These are phyloP conservation scores for Candida rishiriensis DNA, from an alignment of 805 yeast species.

Conservation along the genomic window DNA sequence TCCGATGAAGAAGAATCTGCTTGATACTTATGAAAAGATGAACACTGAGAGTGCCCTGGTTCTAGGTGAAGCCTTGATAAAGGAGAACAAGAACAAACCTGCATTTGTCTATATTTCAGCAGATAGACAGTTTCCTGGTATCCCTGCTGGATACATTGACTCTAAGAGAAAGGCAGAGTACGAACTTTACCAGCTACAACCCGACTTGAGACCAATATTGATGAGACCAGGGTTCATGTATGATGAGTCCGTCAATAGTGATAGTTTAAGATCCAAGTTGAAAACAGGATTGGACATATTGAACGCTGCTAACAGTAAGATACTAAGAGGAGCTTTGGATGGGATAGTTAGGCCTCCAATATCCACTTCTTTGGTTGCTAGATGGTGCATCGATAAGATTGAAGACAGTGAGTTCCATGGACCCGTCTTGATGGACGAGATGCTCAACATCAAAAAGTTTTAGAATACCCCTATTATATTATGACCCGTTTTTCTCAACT, in stretches of 20 bases:
- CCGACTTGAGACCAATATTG: conserved; percentile 56
- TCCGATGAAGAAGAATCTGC: conserved; percentile 50
- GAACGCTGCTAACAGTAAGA: conserved; percentile 37
- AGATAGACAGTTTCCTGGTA: conserved; percentile 60
- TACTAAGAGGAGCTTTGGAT: conserved; percentile 42
- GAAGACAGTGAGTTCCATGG: conserved; percentile 50
- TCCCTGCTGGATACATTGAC: conserved; percentile 66
- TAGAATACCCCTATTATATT: too few relatives aligned
- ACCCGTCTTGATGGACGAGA: conserved; percentile 53
- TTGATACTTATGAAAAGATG: conserved; percentile 53
- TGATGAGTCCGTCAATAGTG: conserved; percentile 39
- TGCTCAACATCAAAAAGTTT: conserved; percentile 19
- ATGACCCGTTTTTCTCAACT: too few relatives aligned
- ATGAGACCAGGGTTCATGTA: conserved; percentile 83
- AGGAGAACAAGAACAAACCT: conserved; percentile 15
- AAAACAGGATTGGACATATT: conserved; percentile 39
- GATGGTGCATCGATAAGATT: conserved; percentile 50
- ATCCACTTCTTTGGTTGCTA: conserved; percentile 66
- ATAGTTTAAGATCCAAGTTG: conserved; percentile 37
- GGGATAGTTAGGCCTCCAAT: conserved; percentile 55
- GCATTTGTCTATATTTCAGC: conserved; percentile 79
- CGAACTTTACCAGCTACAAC: conserved; percentile 37
- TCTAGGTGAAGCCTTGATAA: conserved; percentile 52
- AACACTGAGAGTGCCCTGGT: conserved; percentile 67
- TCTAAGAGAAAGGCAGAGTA: conserved; percentile 77